Percentiles rank a stretch among this genome's conserved stretches.
phyloP scores from a whole-genome alignment of 225 moss, liverwort and hornwort genomes.

The Rhytidiadelphus loreus region DNA sequence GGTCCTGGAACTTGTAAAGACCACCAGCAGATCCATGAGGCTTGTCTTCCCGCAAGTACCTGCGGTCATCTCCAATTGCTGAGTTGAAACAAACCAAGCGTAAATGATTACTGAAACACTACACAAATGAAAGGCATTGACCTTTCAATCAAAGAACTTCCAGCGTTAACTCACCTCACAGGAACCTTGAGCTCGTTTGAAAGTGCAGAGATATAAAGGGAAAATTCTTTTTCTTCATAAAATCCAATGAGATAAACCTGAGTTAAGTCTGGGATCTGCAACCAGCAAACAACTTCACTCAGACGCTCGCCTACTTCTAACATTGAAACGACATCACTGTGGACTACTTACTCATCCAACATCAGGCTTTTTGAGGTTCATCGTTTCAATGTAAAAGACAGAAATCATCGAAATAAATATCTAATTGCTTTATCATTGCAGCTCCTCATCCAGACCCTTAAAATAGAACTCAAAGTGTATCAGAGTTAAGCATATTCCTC shows the following conservation, averaged over 20 bases:
- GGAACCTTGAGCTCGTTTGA: constrained; percentile 94
- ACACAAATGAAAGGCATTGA: background rate
- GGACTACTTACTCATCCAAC: background rate
- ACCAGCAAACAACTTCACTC: background rate
- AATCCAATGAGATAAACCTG: constrained; percentile 91
- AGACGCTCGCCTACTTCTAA: background rate
- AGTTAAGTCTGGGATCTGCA: constrained; percentile 87
- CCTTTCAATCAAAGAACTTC: background rate
- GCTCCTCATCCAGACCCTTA: background rate
- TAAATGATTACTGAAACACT: background rate
- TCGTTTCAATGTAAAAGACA: background rate
- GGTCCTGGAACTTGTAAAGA: constrained; percentile 79
- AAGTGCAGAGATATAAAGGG: constrained; percentile 87
- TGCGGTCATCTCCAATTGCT: constrained; percentile 3
- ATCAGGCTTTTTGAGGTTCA: background rate
- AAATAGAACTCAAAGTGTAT: background rate
- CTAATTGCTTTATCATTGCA: background rate
- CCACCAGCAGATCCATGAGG: constrained; percentile 99
- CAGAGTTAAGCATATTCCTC: background rate
- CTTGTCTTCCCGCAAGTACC: constrained; percentile 94
- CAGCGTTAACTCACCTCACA: constrained; percentile 51
- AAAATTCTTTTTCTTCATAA: constrained; percentile 88
- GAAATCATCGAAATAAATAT: background rate
- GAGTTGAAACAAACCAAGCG: background rate
- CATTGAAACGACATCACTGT: background rate